Conservation (phyloP, 1,139 yeast species). For the Meyerozyma elateridarum region DNA sequence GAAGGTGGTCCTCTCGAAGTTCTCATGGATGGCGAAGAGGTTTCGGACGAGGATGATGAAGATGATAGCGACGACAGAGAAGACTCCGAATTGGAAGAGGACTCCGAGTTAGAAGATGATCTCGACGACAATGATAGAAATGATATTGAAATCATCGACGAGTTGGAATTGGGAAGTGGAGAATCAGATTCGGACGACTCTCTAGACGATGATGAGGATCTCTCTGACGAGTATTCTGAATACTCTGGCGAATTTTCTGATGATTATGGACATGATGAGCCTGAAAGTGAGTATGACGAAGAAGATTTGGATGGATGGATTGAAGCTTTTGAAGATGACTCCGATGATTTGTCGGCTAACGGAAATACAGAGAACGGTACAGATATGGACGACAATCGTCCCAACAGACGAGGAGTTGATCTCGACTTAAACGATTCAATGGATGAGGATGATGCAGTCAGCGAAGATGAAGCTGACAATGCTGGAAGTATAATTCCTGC, state of each 20-base stretch:
- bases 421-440: constrained; percentile 2
- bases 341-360: constrained; percentile 6
- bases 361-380: neutral
- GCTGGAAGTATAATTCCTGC: neutral
- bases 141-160: constrained; percentile 42
- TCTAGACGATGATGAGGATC: constrained; percentile 26
- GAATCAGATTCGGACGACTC: constrained; percentile 16
- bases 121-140: constrained; percentile 20
- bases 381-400: neutral
- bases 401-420: neutral
- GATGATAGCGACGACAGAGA: constrained; percentile 13
- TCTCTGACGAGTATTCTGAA: constrained; percentile 27
- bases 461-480: neutral
- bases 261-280: constrained; percentile 22
- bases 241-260: constrained; percentile 26
- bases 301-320: constrained; percentile 44
- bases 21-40: constrained; percentile 32
- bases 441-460: constrained; percentile 1
- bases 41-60: constrained; percentile 18
- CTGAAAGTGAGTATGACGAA: constrained; percentile 32
- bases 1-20: constrained; percentile 33
- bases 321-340: constrained; percentile 31
- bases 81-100: constrained; percentile 11
- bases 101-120: constrained; percentile 16
- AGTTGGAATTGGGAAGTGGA: constrained; percentile 28